These are phyloP conservation scores for Neoboletus brunneissimus DNA, from an alignment of 768 basidiomycete species.

Conservation along the genomic window DNA sequence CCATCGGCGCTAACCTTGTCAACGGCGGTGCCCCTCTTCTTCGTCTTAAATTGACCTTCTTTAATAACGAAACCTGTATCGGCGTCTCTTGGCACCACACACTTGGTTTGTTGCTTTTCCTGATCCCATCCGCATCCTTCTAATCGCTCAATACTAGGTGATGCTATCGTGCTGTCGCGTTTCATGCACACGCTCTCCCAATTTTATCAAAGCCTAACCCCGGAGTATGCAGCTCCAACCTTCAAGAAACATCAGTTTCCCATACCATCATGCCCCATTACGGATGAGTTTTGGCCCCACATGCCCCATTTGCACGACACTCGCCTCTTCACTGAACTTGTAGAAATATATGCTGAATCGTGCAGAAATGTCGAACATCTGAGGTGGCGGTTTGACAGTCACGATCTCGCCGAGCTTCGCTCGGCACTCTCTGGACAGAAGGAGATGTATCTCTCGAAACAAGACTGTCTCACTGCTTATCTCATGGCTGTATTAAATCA, in stretches of 20 bases:
- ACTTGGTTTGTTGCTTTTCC: constrained; percentile 22
- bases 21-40: constrained; percentile 23
- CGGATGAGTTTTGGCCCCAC: constrained; percentile 13
- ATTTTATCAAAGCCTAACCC: constrained; percentile 24
- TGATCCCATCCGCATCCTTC: not conserved
- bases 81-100: constrained; percentile 37
- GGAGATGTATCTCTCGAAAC: constrained; percentile 16
- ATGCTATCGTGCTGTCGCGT: constrained; percentile 25
- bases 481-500: constrained; percentile 23
- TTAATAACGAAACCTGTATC: constrained; percentile 25
- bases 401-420: constrained; percentile 16
- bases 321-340: constrained; percentile 18
- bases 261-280: constrained; percentile 9
- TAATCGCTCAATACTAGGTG: constrained; percentile 22
- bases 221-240: constrained; percentile 15
- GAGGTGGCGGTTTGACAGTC: constrained; percentile 13
- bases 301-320: constrained; percentile 28
- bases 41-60: constrained; percentile 28
- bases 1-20: constrained; percentile 10
- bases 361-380: constrained; percentile 12
- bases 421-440: constrained; percentile 7
- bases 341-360: constrained; percentile 11
- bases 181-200: constrained; percentile 32
- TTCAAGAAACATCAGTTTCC: constrained; percentile 27
- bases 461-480: constrained; percentile 33